A percentile compares a stretch with the other conserved stretches of the same genome.
phyloP scores from a whole-genome alignment of 2,329 filamentous ascomycete species.

The Gaeumannomyces sp. region DNA sequence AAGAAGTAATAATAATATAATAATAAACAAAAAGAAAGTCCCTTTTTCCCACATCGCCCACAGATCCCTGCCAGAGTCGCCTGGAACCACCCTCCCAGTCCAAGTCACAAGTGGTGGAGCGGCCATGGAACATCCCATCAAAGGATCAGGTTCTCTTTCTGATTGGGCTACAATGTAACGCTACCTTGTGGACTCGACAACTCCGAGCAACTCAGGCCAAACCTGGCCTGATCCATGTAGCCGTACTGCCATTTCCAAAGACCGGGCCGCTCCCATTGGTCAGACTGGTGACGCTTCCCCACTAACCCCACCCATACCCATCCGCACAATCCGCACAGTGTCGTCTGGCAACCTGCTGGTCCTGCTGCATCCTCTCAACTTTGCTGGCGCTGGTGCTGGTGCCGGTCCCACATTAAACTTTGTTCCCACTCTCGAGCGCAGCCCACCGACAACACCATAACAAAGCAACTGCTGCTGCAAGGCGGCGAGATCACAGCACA shows the following conservation, averaged over 20 bases:
- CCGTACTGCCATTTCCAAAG: background rate
- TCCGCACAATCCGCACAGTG: background rate
- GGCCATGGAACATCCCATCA: background rate
- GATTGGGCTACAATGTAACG: background rate
- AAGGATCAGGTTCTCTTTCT: background rate
- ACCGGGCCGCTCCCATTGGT: background rate
- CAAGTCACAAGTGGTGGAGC: background rate
- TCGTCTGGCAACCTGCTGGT: background rate
- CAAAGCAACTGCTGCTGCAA: background rate
- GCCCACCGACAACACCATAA: constrained; percentile 2
- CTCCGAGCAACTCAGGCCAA: background rate
- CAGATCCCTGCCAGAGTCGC: background rate
- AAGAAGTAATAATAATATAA: too few relatives aligned
- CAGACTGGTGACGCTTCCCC: background rate
- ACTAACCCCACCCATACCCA: background rate
- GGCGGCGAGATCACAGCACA: constrained; percentile 1
- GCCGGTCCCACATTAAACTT: constrained; percentile 12
- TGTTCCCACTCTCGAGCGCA: constrained; percentile 1
- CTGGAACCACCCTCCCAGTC: background rate
- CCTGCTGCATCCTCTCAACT: background rate
- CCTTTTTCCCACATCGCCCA: background rate
- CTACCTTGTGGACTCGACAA: background rate
- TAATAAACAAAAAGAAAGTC: background rate
- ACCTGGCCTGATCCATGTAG: constrained; percentile 3
- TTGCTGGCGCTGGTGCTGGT: background rate